Evolutionary conservation across 2,329 filamentous ascomycete species (phyloP), one percentile per base, ranked within the genome.

Genomic region (Pseudogymnoascus sp.): DNA sequence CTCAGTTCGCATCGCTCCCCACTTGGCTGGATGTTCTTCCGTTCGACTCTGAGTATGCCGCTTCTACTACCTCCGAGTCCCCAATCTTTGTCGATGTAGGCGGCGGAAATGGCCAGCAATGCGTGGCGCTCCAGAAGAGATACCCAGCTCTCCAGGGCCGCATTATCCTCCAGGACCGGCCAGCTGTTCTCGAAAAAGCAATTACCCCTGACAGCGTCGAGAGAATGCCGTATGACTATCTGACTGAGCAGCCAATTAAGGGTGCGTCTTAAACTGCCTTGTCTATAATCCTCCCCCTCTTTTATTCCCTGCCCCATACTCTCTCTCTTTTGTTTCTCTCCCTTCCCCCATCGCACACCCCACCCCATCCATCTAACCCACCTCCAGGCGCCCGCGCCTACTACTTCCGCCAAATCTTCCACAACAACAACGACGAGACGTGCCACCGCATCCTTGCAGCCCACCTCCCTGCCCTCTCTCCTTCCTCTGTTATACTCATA

Each of bases 361-460:
- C 25, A 27, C 12, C 5, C 21, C 42, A 48, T 8, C 42, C 3
- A 27, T 27, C 42, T 48, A 29, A 48, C 13, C 12, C 6, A 15
- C 13, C 25, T 55, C 58, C 27, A 69, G 67, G 60, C 59, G 69
- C 67, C 3, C 63, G 64, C 2, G 67, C 68, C 4, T 71, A 70
- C 59, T 71, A 71, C 60, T 69, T 70, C 39, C 68, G 70, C 29
- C 65, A 69, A n/a, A 68, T 72, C 15, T 39, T 72, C 60, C 70
- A 71, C 62, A 68, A 72, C 40, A 63, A 69, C 35, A 61, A 67
- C 27, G 63, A 68, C 29, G 69, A 70, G 39, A 65, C 64, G 8
- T 69, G 68, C 59, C 60, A 69, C 35, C 35, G 25, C 8, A 72
- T 71, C 18, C 61, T 71, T 5, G 29, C 62, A 29, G 36, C 65